These are phyloP conservation scores for Fusarium secorum DNA, from an alignment of 2,329 filamentous ascomycete genomes.

Conservation along the genomic window DNA sequence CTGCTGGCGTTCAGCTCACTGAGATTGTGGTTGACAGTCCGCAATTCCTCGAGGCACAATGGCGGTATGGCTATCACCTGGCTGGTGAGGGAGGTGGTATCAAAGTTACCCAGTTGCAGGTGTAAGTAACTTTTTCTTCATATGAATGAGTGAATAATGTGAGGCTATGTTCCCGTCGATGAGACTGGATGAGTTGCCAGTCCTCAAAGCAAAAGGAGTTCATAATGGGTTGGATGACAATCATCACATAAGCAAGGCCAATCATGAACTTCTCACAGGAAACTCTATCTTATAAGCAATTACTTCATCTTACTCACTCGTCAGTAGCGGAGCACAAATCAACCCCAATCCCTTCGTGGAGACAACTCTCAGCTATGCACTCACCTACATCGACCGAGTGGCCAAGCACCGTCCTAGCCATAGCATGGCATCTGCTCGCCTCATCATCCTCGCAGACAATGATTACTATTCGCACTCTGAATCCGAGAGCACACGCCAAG, in stretches of 20 bases:
- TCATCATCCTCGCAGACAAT: conserved; percentile 92
- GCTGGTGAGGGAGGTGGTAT: conserved; percentile 79
- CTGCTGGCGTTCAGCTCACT: conserved; percentile 67
- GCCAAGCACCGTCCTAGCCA: conserved; percentile 48
- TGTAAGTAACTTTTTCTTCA: conserved; percentile 63
- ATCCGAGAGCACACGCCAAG: conserved; percentile 41
- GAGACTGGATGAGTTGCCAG: not conserved
- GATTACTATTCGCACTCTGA: conserved; percentile 86
- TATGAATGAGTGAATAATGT: not conserved
- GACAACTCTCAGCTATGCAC: conserved; percentile 84
- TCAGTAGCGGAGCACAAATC: conserved; percentile 54
- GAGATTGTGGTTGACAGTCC: conserved; percentile 90
- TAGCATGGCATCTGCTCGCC: conserved; percentile 71
- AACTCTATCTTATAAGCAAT: not conserved
- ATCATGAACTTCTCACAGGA: not conserved
- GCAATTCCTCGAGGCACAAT: conserved; percentile 86
- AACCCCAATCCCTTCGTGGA: conserved; percentile 85
- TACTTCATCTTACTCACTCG: conserved; percentile 25
- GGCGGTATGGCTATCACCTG: conserved; percentile 83
- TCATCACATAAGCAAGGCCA: not conserved
- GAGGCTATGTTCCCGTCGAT: not conserved
- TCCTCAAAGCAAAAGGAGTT: not conserved
- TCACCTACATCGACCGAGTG: conserved; percentile 76
- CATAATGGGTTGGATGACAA: conserved; percentile 1
- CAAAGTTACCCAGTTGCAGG: conserved; percentile 78